Conservation (phyloP, 225 moss, liverwort and hornwort genomes). For the Pleurozium schreberi region DNA sequence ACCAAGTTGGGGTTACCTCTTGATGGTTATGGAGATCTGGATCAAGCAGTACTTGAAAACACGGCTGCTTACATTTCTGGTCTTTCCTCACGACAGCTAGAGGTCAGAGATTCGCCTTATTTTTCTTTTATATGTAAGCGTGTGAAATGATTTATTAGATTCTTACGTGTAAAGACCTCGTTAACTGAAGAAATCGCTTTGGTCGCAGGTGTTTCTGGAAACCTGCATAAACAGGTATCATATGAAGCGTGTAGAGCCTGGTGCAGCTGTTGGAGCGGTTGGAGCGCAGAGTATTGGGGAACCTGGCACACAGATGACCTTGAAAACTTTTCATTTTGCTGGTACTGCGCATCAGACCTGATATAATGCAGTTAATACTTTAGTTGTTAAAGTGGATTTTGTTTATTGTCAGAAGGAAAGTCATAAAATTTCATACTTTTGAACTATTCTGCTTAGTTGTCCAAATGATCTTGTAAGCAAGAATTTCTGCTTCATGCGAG, state of each 20-base stretch:
- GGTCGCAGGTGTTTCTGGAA: slow-evolving; percentile 76
- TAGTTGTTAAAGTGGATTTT: background rate
- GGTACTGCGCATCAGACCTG: slow-evolving; percentile 9
- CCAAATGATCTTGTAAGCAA: background rate
- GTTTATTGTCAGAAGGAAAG: background rate
- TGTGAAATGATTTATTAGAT: background rate
- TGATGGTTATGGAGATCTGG: slow-evolving; percentile 22
- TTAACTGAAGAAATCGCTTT: slow-evolving; percentile 4
- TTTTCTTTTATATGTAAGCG: background rate
- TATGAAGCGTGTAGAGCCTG: slow-evolving; percentile 84
- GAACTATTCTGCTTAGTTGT: background rate
- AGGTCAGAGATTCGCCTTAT: slow-evolving; percentile 25
- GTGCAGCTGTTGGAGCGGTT: slow-evolving; percentile 92
- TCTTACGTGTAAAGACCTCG: background rate
- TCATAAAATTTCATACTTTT: background rate
- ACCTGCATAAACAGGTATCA: slow-evolving; percentile 74
- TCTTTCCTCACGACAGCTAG: slow-evolving; percentile 61
- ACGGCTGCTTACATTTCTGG: slow-evolving; percentile 71
- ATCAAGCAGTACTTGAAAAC: slow-evolving; percentile 40
- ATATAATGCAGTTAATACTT: background rate
- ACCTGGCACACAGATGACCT: slow-evolving; percentile 98
- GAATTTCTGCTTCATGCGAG: background rate
- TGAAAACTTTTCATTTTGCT: slow-evolving; percentile 81
- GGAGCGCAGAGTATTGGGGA: slow-evolving; percentile 99
- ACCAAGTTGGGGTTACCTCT: slow-evolving; percentile 54